Percentiles rank a stretch among this genome's conserved stretches.
phyloP scores from a whole-genome alignment of 1,139 yeast genomes.

The Barnettozyma hawaiiensis region DNA sequence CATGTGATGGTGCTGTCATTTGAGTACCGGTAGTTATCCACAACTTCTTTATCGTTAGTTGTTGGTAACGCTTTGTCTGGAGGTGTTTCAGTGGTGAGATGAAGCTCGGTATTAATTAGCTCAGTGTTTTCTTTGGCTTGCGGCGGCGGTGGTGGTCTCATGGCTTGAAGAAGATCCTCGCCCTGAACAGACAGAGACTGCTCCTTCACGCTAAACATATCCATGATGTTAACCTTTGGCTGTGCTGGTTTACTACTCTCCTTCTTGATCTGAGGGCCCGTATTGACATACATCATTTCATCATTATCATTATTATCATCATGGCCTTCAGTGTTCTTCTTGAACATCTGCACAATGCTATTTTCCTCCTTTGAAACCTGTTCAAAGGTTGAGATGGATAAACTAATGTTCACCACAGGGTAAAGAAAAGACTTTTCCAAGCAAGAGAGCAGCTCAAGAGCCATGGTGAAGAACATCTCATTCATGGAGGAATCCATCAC shows the following conservation, averaged over 20 bases:
- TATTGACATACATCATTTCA: conserved; percentile 5
- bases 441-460: conserved; percentile 35
- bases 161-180: not conserved
- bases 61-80: not conserved
- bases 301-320: not conserved
- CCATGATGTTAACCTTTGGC: not conserved
- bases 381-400: conserved; percentile 51
- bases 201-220: not conserved
- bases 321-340: not conserved
- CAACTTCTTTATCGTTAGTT: not conserved
- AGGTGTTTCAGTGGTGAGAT: not conserved
- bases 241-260: not conserved
- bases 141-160: not conserved
- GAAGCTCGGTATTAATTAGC: not conserved
- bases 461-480: conserved; percentile 34
- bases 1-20: conserved; percentile 11
- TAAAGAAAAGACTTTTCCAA: conserved; percentile 35
- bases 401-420: conserved; percentile 45
- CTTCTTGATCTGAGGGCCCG: not conserved
- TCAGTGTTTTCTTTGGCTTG: not conserved
- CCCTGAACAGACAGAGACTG: not conserved
- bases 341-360: conserved; percentile 4
- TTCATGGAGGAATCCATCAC: conserved; percentile 27
- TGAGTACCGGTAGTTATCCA: conserved; percentile 2
- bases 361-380: conserved; percentile 30